These are phyloP conservation scores for Porogramme epimiltina DNA, from an alignment of 1,284 basidiomycete genomes.

Conservation along the genomic window DNA sequence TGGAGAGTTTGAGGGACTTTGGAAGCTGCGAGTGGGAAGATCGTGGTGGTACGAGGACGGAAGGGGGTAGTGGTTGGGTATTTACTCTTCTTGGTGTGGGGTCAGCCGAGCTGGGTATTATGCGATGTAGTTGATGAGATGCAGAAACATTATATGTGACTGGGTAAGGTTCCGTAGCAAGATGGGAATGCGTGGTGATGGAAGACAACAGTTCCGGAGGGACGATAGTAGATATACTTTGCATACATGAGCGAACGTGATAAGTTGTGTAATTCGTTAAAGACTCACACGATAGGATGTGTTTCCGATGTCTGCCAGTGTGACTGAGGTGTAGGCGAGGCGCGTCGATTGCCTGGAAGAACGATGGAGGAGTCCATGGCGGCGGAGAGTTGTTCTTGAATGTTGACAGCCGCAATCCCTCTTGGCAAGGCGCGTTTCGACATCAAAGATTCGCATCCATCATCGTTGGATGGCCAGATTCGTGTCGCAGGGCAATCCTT, in stretches of 20 bases:
- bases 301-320: constrained; percentile 62
- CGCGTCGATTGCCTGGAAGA: constrained; percentile 25
- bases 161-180: constrained; percentile 36
- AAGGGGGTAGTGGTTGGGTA: not conserved
- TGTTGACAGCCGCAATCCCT: constrained; percentile 29
- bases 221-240: constrained; percentile 69
- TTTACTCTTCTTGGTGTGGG: constrained; percentile 4
- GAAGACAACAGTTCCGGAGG: constrained; percentile 59
- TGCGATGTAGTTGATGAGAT: constrained; percentile 33
- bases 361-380: constrained; percentile 50
- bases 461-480: too few relatives aligned
- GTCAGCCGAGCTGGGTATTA: constrained; percentile 23
- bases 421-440: constrained; percentile 5
- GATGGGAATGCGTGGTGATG: constrained; percentile 54
- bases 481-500: constrained; percentile 3
- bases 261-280: not conserved
- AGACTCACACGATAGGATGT: constrained; percentile 81
- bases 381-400: constrained; percentile 52
- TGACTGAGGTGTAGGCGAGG: constrained; percentile 12
- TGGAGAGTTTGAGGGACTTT: constrained; percentile 15
- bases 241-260: not conserved
- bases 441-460: too few relatives aligned
- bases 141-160: constrained; percentile 37
- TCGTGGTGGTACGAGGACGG: not conserved
- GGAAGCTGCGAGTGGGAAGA: constrained; percentile 8